Evolutionary conservation across 805 yeast genomes (phyloP), one percentile per base, ranked within the genome.

Genomic region (Maudiozyma barnettii): DNA sequence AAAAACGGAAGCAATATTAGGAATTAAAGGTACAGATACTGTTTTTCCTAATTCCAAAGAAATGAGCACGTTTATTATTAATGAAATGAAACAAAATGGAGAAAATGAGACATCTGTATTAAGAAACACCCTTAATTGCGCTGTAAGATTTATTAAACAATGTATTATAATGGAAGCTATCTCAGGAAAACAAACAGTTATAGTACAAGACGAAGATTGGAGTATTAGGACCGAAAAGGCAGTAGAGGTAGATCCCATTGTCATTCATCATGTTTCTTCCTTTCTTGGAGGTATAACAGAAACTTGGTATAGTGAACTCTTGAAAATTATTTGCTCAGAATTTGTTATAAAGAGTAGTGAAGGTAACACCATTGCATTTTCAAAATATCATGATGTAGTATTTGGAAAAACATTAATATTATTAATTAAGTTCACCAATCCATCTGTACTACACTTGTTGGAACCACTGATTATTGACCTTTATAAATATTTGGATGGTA

Each of bases 131-230:
- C 49, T 76, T 20, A 59, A 64, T 4, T 61, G 67, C 9, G 80
- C 80, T 0, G 63, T 80, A 13, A 62, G 68, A 39, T 87, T 84
- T 59, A 62, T 73, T 0, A 70, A 81, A 23, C 77, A 79, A 48
- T 71, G 79, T 9, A 59, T 88, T 19, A 80, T 82, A 0, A 82
- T 85, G 76, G 77, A 84, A 51, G 76, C 93, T 0, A 65, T 78
- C 1, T 55, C 59, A n/a, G 76, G 69, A 0, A 67, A 72, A 14
- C 53, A 63, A 0, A 79, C 89, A 0, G 80, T 81, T 1, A 61
- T 86, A 42, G 77, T 76, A 0, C 66, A 74, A 20, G 95, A 88
- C 59, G 83, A 82, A 51, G 82, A 83, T 45, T 88, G 95, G 95
- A 67, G 70, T 3, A 65, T 76, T 0, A 72, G 91, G 56, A 55